phyloP scores from a whole-genome alignment of 2,329 filamentous ascomycete genomes.

The Botrytis fragariae region DNA sequence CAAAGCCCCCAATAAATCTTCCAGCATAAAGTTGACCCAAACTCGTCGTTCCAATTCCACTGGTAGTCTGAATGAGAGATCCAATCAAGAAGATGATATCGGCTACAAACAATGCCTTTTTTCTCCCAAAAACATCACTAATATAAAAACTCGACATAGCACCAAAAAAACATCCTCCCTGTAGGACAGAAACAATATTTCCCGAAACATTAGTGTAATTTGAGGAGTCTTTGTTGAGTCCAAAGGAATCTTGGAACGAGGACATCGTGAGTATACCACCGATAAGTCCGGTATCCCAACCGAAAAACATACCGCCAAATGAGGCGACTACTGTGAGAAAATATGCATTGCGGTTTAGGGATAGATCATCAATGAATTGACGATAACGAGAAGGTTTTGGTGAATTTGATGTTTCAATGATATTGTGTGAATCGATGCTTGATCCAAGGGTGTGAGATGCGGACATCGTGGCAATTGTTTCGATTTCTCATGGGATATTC shows the following conservation, averaged over 20 bases:
- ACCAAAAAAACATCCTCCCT: conserved; percentile 64
- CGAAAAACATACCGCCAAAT: conserved; percentile 62
- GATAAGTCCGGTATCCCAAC: conserved; percentile 69
- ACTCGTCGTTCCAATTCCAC: conserved; percentile 19
- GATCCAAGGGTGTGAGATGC: neutral
- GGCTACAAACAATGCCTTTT: conserved; percentile 20
- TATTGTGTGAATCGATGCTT: neutral
- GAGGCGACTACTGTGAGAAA: conserved; percentile 43
- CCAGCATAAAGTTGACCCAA: conserved; percentile 20
- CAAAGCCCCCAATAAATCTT: conserved; percentile 23
- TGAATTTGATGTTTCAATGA: neutral
- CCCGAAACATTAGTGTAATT: conserved; percentile 5
- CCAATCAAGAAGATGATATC: conserved; percentile 21
- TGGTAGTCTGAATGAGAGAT: conserved; percentile 19
- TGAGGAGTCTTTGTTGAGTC: neutral
- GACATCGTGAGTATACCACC: conserved; percentile 67
- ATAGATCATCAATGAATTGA: conserved; percentile 11
- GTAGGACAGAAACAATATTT: conserved; percentile 60
- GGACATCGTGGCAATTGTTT: neutral
- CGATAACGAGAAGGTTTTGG: neutral
- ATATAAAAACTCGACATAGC: conserved; percentile 48
- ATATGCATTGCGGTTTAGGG: conserved; percentile 19
- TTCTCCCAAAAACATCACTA: conserved; percentile 36
- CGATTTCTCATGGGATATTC: neutral
- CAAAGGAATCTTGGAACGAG: conserved; percentile 49